Conservation (phyloP, 176 grass and related monocot genomes). For the Ananas comosus region DNA sequence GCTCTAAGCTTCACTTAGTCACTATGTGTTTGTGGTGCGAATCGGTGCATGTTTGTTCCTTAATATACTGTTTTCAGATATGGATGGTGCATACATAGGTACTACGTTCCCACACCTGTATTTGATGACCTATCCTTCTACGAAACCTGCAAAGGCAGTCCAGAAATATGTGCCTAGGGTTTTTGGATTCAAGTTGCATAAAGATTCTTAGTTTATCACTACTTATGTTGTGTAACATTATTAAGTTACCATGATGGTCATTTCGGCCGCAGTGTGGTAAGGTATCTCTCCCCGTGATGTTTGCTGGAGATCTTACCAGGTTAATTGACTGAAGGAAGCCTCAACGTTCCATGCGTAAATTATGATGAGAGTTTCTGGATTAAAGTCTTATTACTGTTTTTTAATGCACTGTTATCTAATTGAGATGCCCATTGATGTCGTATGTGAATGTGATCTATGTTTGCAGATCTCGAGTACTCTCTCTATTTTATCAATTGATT, state of each 20-base stretch:
- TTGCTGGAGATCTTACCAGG: not conserved
- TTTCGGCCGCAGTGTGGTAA: not conserved
- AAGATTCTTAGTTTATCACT: slow-evolving; percentile 16
- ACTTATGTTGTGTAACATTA: slow-evolving; percentile 2
- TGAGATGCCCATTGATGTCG: no score
- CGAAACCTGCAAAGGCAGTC: slow-evolving; percentile 18
- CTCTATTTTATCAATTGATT: no score
- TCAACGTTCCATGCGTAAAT: no score
- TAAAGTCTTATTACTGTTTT: no score
- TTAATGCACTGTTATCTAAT: no score
- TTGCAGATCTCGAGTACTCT: no score
- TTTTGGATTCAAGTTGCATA: slow-evolving; percentile 40
- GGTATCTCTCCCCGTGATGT: not conserved
- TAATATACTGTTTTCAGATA: slow-evolving; percentile 19
- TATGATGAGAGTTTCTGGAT: no score
- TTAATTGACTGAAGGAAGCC: not conserved
- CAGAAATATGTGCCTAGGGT: slow-evolving; percentile 38
- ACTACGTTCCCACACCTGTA: slow-evolving; percentile 36
- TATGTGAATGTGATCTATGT: no score
- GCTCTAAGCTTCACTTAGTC: no score
- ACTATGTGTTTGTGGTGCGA: not conserved
- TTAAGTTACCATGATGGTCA: not conserved
- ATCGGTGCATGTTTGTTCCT: not conserved
- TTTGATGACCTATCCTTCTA: slow-evolving; percentile 32
- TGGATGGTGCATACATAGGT: slow-evolving; percentile 38